These are phyloP conservation scores for Pythium coloratum DNA, from an alignment of 352 stramenopile species.

Conservation along the genomic window DNA sequence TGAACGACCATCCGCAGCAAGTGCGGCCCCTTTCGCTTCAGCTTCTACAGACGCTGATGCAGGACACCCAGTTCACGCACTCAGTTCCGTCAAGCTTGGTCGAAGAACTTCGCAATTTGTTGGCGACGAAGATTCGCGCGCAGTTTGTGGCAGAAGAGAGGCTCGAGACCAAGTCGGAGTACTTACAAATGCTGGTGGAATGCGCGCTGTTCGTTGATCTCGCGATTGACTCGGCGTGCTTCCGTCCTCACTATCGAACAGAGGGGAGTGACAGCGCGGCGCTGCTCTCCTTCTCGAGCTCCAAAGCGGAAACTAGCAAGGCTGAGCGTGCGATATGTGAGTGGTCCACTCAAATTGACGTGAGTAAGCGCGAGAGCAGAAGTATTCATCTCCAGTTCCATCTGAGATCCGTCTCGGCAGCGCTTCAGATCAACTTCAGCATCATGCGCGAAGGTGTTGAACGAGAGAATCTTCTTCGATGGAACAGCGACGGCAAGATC, in stretches of 20 bases:
- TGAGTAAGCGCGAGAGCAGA: not conserved
- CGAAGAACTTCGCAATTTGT: constrained; percentile 37
- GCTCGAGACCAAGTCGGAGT: constrained; percentile 56
- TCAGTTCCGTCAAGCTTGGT: constrained; percentile 38
- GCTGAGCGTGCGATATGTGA: constrained; percentile 1
- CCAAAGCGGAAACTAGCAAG: constrained; percentile 6
- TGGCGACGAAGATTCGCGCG: constrained; percentile 53
- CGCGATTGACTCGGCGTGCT: constrained; percentile 40
- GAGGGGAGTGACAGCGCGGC: not conserved
- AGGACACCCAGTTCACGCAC: constrained; percentile 39
- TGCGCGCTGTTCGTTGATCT: constrained; percentile 60
- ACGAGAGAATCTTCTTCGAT: constrained; percentile 1
- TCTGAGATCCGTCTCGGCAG: constrained; percentile 3
- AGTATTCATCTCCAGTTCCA: not conserved
- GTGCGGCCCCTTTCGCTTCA: constrained; percentile 43
- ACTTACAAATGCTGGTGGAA: constrained; percentile 60
- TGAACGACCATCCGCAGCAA: constrained; percentile 34
- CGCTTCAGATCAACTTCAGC: constrained; percentile 2
- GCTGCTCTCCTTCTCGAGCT: not conserved
- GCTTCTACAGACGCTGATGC: constrained; percentile 42
- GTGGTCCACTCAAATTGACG: not conserved
- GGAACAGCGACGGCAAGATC: constrained; percentile 9
- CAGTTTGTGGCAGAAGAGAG: constrained; percentile 51
- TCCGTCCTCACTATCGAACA: constrained; percentile 21
- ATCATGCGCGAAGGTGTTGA: not conserved